phyloP scores from a whole-genome alignment of 148 eudicot species.

The Vaccinium myrtillus region DNA sequence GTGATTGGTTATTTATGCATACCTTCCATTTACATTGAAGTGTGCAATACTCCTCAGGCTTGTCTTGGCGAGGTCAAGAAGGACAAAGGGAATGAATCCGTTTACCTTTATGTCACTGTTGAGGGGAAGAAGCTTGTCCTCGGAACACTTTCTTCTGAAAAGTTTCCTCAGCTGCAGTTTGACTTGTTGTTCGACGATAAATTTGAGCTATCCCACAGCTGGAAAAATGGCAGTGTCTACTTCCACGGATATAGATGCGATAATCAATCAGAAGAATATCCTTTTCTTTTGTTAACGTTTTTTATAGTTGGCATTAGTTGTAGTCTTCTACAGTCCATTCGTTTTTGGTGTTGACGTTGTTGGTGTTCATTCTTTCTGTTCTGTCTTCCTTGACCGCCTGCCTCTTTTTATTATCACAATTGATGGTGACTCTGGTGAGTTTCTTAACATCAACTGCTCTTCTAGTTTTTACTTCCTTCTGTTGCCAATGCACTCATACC shows the following conservation, averaged over 20 bases:
- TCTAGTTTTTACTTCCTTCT: constrained; percentile 1
- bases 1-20: background rate
- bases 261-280: constrained; percentile 43
- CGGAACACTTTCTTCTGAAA: constrained; percentile 59
- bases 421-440: constrained; percentile 41
- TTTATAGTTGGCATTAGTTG: background rate
- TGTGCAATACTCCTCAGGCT: constrained; percentile 39
- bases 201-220: constrained; percentile 71
- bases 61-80: constrained; percentile 63
- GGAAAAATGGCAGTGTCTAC: constrained; percentile 72
- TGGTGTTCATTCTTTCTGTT: background rate
- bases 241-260: constrained; percentile 58
- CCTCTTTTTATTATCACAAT: constrained; percentile 20
- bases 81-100: constrained; percentile 45
- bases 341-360: background rate
- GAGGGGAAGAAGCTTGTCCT: constrained; percentile 53
- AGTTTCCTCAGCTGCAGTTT: constrained; percentile 58
- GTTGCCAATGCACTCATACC: constrained; percentile 6
- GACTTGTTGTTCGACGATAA: constrained; percentile 62
- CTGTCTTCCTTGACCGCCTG: constrained; percentile 27
- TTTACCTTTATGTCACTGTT: constrained; percentile 51
- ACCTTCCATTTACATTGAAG: background rate
- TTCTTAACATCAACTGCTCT: background rate
- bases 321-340: background rate
- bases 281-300: constrained; percentile 20